Base-by-base conservation (phyloP, 371 early-diverging fungal species). In the Mortierella sp. region DNA sequence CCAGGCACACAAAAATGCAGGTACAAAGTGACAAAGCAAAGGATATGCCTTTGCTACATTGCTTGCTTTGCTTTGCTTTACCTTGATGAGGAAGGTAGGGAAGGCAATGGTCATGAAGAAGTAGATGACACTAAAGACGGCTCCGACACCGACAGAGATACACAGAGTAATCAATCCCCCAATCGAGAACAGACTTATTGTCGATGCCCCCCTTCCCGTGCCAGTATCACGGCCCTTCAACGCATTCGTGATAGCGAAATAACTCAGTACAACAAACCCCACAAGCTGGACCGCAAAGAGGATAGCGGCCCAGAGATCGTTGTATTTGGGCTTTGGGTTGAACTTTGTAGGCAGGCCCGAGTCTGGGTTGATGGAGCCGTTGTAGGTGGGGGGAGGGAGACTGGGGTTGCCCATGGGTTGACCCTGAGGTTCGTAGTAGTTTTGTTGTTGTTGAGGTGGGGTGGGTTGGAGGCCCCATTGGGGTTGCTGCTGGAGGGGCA, bases 231-330 rank as follows among this genome's bases (percentile, higher is more conserved):
- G 14, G 41, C 69, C 47, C 50, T 66, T 71, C 63, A 84, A 2
- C 34, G 58, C 76, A 14, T 64, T 64, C 22, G 66, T 70, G 58
- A 87, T 79, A 24, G 79, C 61, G 66, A 86, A 77, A 68, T 74
- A 79, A 34, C 87, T 82, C 19, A 86, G 69, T 19, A 79, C 86
- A 11, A 85, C 73, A 58, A 90, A 89, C 1, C 74, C 92, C 37
- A 79, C 86, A 29, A 90, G 64, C 29, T 85, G 86, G 52, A 87
- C 39, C 0, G 87, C 41, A 77, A 87, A 92, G 9, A 91, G 64
- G 31, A 89, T 45, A 7, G 88, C 66, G 0, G 92, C 92, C 91
- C 92, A 92, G 34, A 90, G 48, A 79, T 92, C 92, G 77, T 88
- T 85, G 66, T 77, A 86, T 31, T 80, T 76, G 19, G 85, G 76